Conservation (phyloP, 2,329 filamentous ascomycete species). For the Cytospora leucostoma region DNA sequence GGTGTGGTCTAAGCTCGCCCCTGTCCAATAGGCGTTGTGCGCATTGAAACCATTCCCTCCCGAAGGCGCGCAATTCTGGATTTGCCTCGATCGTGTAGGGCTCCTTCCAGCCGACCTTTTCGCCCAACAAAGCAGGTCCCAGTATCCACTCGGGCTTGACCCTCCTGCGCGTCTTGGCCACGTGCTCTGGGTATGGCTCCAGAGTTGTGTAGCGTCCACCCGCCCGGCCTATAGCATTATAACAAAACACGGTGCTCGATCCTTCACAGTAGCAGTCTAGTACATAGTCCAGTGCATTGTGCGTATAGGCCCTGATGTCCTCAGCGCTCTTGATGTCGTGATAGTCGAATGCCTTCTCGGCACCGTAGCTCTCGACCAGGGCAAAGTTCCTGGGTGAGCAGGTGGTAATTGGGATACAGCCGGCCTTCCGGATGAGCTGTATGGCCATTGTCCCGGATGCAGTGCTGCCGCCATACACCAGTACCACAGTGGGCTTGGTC, state of each 20-base stretch:
- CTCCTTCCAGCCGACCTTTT: too few relatives aligned
- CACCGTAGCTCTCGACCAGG: conserved; percentile 43
- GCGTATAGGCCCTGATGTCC: conserved; percentile 42
- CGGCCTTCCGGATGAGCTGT: conserved; percentile 32
- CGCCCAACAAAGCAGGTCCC: too few relatives aligned
- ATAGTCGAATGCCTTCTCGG: conserved; percentile 45
- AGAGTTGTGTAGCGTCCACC: conserved; percentile 34
- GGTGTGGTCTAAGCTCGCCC: too few relatives aligned
- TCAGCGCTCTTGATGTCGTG: conserved; percentile 28
- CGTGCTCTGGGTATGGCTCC: background rate
- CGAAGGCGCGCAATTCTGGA: too few relatives aligned
- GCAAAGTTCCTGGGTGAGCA: conserved; percentile 35
- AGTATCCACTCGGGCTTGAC: background rate
- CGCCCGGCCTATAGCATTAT: conserved; percentile 38
- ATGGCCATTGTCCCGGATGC: conserved; percentile 31
- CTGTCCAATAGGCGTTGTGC: too few relatives aligned
- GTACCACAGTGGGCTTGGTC: too few relatives aligned
- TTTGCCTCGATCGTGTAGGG: too few relatives aligned
- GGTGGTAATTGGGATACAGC: conserved; percentile 20
- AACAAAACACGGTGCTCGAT: conserved; percentile 39
- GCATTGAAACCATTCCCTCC: too few relatives aligned
- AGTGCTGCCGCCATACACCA: conserved; percentile 32
- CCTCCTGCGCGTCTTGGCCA: background rate
- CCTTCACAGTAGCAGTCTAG: conserved; percentile 43
- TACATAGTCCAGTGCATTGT: conserved; percentile 39